Conservation (phyloP, 306 rosid species). For the Lupinus albus region DNA sequence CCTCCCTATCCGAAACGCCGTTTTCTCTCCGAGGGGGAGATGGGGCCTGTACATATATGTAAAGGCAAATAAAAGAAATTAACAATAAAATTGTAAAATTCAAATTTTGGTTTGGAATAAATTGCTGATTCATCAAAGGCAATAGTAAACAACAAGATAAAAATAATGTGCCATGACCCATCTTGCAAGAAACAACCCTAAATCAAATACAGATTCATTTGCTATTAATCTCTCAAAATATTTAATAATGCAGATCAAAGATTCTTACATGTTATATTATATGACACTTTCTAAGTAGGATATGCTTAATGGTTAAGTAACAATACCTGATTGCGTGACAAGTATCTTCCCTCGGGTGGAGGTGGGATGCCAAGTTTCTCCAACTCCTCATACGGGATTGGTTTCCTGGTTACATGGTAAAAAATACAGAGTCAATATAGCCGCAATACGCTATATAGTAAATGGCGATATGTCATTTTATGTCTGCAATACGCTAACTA, state of each 20-base stretch:
- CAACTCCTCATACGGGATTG: conserved; percentile 75
- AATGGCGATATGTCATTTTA: conserved; percentile 12
- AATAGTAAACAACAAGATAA: not conserved
- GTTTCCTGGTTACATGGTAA: conserved; percentile 54
- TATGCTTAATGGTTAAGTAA: conserved; percentile 21
- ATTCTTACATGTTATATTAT: conserved; percentile 3
- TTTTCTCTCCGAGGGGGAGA: conserved; percentile 78
- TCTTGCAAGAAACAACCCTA: not conserved
- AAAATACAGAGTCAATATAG: conserved; percentile 24
- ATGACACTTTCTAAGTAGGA: not conserved
- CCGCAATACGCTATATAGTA: not conserved
- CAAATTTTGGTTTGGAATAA: not conserved
- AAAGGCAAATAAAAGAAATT: conserved; percentile 4
- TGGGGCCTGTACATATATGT: conserved; percentile 57
- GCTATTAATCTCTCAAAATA: conserved; percentile 13
- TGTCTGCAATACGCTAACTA: not conserved
- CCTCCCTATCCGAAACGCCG: conserved; percentile 46
- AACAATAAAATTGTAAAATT: not conserved
- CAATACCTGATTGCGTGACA: conserved; percentile 77
- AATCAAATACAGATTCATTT: conserved; percentile 12
- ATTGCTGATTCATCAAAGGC: not conserved
- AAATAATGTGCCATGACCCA: not conserved
- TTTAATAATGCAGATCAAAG: not conserved
- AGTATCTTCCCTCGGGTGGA: conserved; percentile 89
- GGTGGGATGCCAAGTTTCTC: conserved; percentile 85